phyloP scores from a whole-genome alignment of 139 green algal genomes.

The Volvox africanus region DNA sequence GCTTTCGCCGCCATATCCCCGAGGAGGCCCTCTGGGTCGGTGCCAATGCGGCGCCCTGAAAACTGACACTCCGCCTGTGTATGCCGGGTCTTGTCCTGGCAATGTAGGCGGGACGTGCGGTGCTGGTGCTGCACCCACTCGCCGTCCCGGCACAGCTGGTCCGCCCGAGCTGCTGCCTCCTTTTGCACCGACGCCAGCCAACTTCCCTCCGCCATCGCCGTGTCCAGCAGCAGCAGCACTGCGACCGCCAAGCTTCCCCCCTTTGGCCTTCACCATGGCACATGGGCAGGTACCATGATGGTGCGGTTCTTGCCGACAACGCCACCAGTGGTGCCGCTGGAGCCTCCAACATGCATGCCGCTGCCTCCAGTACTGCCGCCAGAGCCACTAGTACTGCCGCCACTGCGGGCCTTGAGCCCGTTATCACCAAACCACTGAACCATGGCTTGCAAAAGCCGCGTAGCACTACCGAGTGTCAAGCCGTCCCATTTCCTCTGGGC shows the following conservation, averaged over 20 bases:
- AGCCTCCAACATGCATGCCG: too few relatives aligned
- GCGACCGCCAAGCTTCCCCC: neutral
- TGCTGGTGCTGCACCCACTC: neutral
- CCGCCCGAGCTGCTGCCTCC: neutral
- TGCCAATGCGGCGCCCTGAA: neutral
- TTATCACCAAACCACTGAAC: neutral
- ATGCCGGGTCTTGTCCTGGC: neutral
- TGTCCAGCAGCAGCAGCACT: neutral
- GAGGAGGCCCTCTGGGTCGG: neutral
- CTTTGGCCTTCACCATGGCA: neutral
- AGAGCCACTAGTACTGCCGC: neutral
- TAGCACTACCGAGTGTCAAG: neutral
- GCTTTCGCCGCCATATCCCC: neutral
- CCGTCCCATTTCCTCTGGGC: neutral
- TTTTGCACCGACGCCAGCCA: neutral
- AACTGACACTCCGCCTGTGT: neutral
- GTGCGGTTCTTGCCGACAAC: neutral
- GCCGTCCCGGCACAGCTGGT: neutral
- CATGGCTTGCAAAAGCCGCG: neutral
- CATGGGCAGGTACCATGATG: neutral
- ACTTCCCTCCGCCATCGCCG: neutral
- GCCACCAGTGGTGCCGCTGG: neutral
- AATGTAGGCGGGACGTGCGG: neutral
- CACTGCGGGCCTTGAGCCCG: neutral
- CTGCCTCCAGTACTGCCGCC: neutral